Conservation (phyloP, 2,329 filamentous ascomycete genomes). For the Xylaria sp. region DNA sequence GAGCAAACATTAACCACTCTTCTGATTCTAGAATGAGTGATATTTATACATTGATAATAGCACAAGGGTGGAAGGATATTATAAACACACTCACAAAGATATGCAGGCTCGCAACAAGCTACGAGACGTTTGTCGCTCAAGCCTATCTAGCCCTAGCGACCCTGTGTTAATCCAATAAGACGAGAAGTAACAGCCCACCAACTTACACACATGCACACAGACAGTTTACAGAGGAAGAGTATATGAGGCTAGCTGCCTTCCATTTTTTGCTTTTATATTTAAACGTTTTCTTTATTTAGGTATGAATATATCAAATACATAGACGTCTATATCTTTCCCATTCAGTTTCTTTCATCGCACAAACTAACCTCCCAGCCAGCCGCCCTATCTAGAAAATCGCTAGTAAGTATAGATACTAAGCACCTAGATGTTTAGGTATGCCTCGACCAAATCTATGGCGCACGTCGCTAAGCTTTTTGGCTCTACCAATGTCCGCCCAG, state of each 20-base stretch:
- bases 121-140: too few relatives aligned
- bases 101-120: not conserved
- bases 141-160: too few relatives aligned
- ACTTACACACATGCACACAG: too few relatives aligned
- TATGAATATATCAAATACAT: not conserved
- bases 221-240: too few relatives aligned
- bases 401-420: not conserved
- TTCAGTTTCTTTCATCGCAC: not conserved
- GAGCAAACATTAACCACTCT: not conserved
- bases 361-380: conserved; percentile 1
- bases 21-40: too few relatives aligned
- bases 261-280: not conserved
- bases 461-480: not conserved
- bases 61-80: not conserved
- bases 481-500: not conserved
- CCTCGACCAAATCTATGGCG: not conserved
- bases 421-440: not conserved
- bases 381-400: not conserved
- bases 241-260: too few relatives aligned
- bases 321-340: conserved; percentile 1
- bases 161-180: too few relatives aligned
- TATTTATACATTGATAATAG: too few relatives aligned
- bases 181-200: too few relatives aligned
- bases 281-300: not conserved
- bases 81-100: too few relatives aligned